A percentile compares a stretch with the other conserved stretches of the same genome.
Evolutionary conservation across 108 stramenopile species (phyloP).

Genomic region (Cyclotella distinguenda): DNA sequence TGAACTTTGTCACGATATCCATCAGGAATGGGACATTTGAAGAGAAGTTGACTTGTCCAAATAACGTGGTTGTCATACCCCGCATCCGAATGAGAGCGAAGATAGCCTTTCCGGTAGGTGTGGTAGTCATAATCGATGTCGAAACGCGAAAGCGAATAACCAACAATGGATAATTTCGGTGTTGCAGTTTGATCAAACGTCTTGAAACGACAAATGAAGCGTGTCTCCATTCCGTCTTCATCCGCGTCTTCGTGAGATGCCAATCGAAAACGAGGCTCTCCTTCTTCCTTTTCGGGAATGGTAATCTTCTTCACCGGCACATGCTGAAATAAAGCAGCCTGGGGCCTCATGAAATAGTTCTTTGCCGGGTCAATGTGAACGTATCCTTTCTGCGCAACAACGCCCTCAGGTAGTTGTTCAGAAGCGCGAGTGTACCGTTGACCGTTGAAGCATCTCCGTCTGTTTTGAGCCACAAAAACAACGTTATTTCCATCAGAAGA

Average conservation of each 20-base stretch:
- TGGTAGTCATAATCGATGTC: constrained; percentile 82
- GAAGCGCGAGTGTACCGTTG: constrained; percentile 5
- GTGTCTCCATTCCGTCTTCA: constrained; percentile 70
- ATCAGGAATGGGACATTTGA: constrained; percentile 80
- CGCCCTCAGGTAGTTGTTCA: constrained; percentile 29
- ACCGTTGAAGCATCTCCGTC: constrained; percentile 66
- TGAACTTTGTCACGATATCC: constrained; percentile 51
- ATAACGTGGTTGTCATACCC: constrained; percentile 77
- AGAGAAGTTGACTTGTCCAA: constrained; percentile 72
- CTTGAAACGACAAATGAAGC: constrained; percentile 89
- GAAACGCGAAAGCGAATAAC: constrained; percentile 67
- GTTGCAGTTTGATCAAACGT: constrained; percentile 28
- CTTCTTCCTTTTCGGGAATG: not conserved
- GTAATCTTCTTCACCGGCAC: constrained; percentile 68
- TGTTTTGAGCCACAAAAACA: constrained; percentile 88
- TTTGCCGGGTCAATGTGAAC: constrained; percentile 38
- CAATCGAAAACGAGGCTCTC: constrained; percentile 64
- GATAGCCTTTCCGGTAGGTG: constrained; percentile 61
- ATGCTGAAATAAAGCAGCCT: constrained; percentile 82
- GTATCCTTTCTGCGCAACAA: constrained; percentile 20
- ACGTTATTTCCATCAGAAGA: constrained; percentile 73
- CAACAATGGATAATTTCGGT: constrained; percentile 41
- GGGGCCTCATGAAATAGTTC: constrained; percentile 65
- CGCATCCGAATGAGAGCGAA: constrained; percentile 51
- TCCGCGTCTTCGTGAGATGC: constrained; percentile 82